Evolutionary conservation across 1,284 basidiomycete genomes (phyloP).

Genomic region (Irpex rosettiformis): DNA sequence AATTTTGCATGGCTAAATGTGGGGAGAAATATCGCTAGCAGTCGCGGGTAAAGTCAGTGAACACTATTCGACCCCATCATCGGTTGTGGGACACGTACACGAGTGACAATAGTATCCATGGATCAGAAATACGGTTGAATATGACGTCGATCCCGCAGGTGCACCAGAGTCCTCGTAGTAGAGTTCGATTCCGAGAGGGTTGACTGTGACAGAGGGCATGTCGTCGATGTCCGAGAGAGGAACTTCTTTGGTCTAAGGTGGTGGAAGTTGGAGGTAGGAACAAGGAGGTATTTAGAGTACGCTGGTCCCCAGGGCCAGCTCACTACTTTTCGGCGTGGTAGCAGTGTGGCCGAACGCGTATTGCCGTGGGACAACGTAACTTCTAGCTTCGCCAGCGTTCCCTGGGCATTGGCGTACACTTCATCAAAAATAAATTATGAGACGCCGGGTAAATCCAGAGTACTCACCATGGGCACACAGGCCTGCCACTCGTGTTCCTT

Average conservation of each 20-base stretch:
- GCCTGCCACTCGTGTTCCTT: not conserved
- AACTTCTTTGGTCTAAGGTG: not conserved
- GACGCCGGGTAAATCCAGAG: not conserved
- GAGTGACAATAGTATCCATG: constrained; percentile 35
- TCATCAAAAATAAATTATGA: not conserved
- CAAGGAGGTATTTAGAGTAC: not conserved
- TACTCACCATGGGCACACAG: not conserved
- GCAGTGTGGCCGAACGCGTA: not conserved
- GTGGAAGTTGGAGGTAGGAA: not conserved
- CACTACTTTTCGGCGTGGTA: not conserved
- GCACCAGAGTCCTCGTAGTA: constrained; percentile 18
- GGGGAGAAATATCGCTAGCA: not conserved
- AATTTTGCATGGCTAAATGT: constrained; percentile 9
- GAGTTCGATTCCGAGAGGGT: constrained; percentile 15
- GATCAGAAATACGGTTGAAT: constrained; percentile 86
- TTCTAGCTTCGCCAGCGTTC: not conserved
- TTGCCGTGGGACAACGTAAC: not conserved
- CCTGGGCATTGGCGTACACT: not conserved
- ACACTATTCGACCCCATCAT: constrained; percentile 30
- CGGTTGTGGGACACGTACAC: constrained; percentile 42
- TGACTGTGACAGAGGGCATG: constrained; percentile 9
- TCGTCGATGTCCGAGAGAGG: not conserved
- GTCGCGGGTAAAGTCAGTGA: constrained; percentile 44
- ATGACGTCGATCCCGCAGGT: constrained; percentile 45
- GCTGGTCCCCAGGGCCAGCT: not conserved